Percentiles rank a stretch among this genome's conserved stretches.
phyloP scores from a whole-genome alignment of 768 basidiomycete genomes.

The Psilocybe cyanescens region DNA sequence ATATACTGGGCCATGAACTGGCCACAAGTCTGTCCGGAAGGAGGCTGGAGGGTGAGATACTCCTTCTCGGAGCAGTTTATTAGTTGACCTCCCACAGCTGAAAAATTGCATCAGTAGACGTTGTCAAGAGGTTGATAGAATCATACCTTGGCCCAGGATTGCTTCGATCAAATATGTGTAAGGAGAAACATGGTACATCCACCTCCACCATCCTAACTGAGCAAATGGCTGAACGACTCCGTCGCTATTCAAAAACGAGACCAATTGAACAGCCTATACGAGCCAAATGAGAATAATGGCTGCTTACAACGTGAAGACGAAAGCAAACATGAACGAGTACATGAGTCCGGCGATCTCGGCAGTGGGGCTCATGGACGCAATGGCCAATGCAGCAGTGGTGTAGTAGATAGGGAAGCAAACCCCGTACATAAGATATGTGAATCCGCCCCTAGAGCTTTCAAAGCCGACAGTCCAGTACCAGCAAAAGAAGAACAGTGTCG shows the following conservation, averaged over 20 bases:
- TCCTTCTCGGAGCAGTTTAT: slow-evolving; percentile 67
- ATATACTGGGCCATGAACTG: slow-evolving; percentile 58
- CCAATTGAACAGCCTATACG: not conserved
- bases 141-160: slow-evolving; percentile 48
- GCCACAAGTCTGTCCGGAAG: slow-evolving; percentile 59
- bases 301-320: slow-evolving; percentile 64
- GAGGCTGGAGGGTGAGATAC: slow-evolving; percentile 61
- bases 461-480: slow-evolving; percentile 81
- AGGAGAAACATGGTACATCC: slow-evolving; percentile 67
- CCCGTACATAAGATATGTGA: slow-evolving; percentile 58
- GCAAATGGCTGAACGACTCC: slow-evolving; percentile 70
- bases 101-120: slow-evolving; percentile 25
- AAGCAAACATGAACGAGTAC: slow-evolving; percentile 62
- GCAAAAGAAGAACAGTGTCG: slow-evolving; percentile 64
- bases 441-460: slow-evolving; percentile 53
- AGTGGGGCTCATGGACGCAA: slow-evolving; percentile 64
- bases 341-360: slow-evolving; percentile 62
- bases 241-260: slow-evolving; percentile 38
- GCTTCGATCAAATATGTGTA: slow-evolving; percentile 57
- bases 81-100: slow-evolving; percentile 53
- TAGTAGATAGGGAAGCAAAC: slow-evolving; percentile 68
- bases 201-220: slow-evolving; percentile 69
- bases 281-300: slow-evolving; percentile 9
- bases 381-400: slow-evolving; percentile 62
- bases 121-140: slow-evolving; percentile 15